phyloP scores from a whole-genome alignment of 345 rosid species.

The Sisymbrium irio region DNA sequence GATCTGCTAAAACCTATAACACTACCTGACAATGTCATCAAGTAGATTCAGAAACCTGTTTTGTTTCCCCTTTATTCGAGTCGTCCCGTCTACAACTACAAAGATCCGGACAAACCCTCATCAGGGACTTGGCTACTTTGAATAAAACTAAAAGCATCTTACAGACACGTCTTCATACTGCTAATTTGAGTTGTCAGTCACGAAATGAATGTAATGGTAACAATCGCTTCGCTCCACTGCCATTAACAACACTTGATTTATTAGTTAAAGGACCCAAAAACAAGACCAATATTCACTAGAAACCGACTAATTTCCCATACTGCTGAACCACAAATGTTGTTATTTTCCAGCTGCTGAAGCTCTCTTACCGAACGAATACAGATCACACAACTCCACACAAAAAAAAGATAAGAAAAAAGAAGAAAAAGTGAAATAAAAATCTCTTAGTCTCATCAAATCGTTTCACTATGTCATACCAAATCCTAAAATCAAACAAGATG shows the following conservation, averaged over 20 bases:
- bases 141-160: neutral
- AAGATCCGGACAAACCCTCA: no score
- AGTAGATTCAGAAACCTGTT: neutral
- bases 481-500: conserved; percentile 16
- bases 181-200: neutral
- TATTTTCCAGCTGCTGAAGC: neutral
- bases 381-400: neutral
- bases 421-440: neutral
- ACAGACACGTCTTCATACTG: neutral
- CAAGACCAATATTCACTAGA: neutral
- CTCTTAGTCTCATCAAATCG: conserved; percentile 18
- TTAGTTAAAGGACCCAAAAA: neutral
- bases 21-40: neutral
- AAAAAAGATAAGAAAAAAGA: neutral
- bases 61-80: neutral
- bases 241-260: neutral
- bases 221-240: neutral
- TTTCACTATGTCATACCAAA: conserved; percentile 15
- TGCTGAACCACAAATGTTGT: neutral
- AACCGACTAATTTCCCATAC: neutral
- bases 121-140: no score
- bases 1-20: neutral
- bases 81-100: neutral
- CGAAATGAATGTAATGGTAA: neutral
- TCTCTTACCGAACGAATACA: conserved; percentile 9